These are phyloP conservation scores for Chytridium lagenaria DNA, from an alignment of 371 early-diverging fungal genomes.

Conservation along the genomic window DNA sequence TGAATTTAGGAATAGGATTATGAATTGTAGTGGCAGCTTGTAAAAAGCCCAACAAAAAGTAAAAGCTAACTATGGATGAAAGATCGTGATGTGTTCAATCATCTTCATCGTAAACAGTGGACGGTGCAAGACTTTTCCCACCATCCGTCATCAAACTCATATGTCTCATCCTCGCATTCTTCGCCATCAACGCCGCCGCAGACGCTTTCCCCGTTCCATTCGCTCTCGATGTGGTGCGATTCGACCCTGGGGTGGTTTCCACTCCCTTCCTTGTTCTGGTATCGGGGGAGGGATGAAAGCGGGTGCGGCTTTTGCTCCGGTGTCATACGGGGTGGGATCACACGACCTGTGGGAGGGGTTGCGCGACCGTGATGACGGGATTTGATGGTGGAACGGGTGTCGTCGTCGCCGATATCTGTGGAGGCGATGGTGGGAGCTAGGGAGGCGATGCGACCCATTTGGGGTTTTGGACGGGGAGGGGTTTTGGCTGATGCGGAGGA, in stretches of 20 bases:
- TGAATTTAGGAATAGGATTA: too few relatives aligned
- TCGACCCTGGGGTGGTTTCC: neutral
- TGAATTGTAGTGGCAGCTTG: too few relatives aligned
- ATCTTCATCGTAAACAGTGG: neutral
- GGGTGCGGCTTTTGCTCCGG: neutral
- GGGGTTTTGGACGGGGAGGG: neutral
- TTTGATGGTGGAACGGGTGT: neutral
- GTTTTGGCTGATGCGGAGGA: too few relatives aligned
- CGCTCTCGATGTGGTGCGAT: neutral
- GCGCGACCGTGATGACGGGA: neutral
- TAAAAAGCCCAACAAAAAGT: too few relatives aligned
- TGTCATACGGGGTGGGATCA: neutral
- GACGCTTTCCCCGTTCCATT: neutral
- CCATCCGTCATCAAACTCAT: constrained; percentile 21
- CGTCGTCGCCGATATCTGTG: neutral
- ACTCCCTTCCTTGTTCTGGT: too few relatives aligned
- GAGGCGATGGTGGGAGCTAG: constrained; percentile 9
- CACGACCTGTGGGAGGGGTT: neutral
- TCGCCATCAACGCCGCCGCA: too few relatives aligned
- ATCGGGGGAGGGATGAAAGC: neutral
- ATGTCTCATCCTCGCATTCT: constrained; percentile 18
- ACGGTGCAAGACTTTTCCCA: constrained; percentile 8
- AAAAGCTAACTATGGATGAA: too few relatives aligned
- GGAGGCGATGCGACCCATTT: neutral
- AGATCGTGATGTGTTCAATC: too few relatives aligned